Percentiles rank a stretch among this genome's conserved stretches.
These are phyloP conservation scores for Mollisiaceae sp. DNA, from an alignment of 2,329 filamentous ascomycete genomes.

Conservation along the genomic window DNA sequence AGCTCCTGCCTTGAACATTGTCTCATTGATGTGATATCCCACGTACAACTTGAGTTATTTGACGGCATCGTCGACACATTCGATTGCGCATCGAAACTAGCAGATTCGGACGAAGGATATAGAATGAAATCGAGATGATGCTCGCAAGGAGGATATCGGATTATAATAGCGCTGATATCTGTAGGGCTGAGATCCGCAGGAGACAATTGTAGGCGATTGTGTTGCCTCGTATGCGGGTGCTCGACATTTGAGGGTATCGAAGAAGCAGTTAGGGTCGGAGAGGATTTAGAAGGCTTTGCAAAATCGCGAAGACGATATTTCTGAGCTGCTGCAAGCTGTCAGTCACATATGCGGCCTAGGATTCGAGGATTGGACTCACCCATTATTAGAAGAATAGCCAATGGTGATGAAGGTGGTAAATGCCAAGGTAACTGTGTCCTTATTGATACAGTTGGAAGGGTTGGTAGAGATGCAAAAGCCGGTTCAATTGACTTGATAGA, in stretches of 20 bases:
- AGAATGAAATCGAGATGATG: slow-evolving; percentile 1
- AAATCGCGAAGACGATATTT: neutral
- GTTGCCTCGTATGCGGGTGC: neutral
- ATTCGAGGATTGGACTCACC: neutral
- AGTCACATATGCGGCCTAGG: neutral
- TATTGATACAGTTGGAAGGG: neutral
- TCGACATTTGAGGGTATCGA: neutral
- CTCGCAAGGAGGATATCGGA: neutral
- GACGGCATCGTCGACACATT: neutral
- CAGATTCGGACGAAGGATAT: neutral
- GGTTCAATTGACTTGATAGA: neutral
- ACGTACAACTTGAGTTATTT: neutral
- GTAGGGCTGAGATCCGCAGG: neutral
- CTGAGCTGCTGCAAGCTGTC: neutral
- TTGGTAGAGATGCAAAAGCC: neutral
- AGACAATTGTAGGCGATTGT: neutral
- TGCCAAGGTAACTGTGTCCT: too few species aligned
- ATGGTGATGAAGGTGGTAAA: neutral
- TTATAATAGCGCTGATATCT: neutral
- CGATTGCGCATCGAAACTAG: neutral
- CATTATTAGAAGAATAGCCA: neutral
- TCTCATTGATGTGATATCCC: neutral
- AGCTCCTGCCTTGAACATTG: neutral
- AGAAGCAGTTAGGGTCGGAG: neutral
- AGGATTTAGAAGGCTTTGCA: neutral